Conservation (phyloP, 108 stramenopile genomes). For the Skeletonema tropicum region DNA sequence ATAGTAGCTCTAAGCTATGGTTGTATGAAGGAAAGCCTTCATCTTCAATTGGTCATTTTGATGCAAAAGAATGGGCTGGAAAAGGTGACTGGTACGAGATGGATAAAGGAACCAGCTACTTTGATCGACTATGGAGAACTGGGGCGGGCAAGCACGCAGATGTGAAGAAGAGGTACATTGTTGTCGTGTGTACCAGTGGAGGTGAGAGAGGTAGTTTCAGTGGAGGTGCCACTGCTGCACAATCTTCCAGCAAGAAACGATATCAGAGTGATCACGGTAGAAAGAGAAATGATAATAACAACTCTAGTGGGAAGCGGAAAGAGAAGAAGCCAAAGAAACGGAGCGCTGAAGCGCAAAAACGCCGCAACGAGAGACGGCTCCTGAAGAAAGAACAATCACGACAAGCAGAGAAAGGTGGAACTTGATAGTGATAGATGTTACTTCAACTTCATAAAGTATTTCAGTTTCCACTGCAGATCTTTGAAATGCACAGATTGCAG, state of each 20-base stretch:
- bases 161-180: slow-evolving; percentile 57
- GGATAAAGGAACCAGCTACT: slow-evolving; percentile 70
- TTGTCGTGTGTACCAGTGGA: slow-evolving; percentile 40
- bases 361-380: slow-evolving; percentile 46
- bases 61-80: not conserved
- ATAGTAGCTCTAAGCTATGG: slow-evolving; percentile 16
- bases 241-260: not conserved
- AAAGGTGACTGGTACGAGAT: not conserved
- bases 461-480: too few species aligned
- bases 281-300: not conserved
- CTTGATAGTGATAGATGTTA: too few species aligned
- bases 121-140: slow-evolving; percentile 86
- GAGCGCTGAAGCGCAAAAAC: slow-evolving; percentile 41
- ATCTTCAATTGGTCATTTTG: slow-evolving; percentile 60
- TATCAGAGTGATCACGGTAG: not conserved
- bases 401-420: not conserved
- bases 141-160: slow-evolving; percentile 83
- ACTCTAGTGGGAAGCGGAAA: not conserved
- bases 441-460: too few species aligned
- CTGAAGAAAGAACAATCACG: slow-evolving; percentile 37
- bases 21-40: slow-evolving; percentile 79
- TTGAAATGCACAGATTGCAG: too few species aligned
- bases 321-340: slow-evolving; percentile 38
- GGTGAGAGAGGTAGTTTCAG: not conserved
- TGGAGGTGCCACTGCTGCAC: not conserved